Base-by-base conservation (phyloP, 2,329 filamentous ascomycete genomes). In the Lachnum nothofagi region DNA sequence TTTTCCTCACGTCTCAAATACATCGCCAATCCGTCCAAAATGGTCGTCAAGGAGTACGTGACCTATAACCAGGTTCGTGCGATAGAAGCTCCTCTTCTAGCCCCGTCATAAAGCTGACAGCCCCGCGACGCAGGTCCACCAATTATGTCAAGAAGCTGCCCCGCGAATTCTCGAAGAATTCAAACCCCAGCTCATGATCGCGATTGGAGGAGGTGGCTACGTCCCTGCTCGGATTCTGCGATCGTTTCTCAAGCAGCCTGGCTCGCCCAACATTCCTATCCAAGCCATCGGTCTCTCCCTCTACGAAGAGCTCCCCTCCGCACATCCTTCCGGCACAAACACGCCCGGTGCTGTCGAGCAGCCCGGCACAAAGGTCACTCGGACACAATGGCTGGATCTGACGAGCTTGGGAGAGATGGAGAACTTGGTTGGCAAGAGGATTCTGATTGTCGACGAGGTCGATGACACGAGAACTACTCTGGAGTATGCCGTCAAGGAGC, bases 251-350 rank as follows among this genome's bases (percentile, higher is more conserved):
- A 96, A 95, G 78, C 81, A 83, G 67, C 78, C 88, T 52, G 88
- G 86, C 61, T 80, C 77, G 54, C 83, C 90, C 71, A 98, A 98
- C 75, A 98, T 98, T 65, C 91, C 93, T 60, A 98, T 98, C 71
- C 93, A 98, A 78, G 93, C 93, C 57, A 98, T 98, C 69, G 93
- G 93, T 42, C 85, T 98, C 57, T 97, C 91, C 19, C 84, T 98
- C 48, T 98, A 98, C 77, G 93, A 98, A 74, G 78, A 83, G 55
- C 85, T 97, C 41, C 67, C 76, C 52, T 63, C 70, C 43, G 74
- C 74, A 52, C 76, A 77, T 55, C 77, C 79, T 50, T 73, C 73
- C 44, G 72, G 75, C 49, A 68, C 71, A 49, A 62, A 61, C 43
- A 73, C 72, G 51, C 69, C 72, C 43, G 67, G 68, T 46, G 60